Base-by-base conservation (phyloP, 164 flowering plant genomes). In the Vitis rupestris region DNA sequence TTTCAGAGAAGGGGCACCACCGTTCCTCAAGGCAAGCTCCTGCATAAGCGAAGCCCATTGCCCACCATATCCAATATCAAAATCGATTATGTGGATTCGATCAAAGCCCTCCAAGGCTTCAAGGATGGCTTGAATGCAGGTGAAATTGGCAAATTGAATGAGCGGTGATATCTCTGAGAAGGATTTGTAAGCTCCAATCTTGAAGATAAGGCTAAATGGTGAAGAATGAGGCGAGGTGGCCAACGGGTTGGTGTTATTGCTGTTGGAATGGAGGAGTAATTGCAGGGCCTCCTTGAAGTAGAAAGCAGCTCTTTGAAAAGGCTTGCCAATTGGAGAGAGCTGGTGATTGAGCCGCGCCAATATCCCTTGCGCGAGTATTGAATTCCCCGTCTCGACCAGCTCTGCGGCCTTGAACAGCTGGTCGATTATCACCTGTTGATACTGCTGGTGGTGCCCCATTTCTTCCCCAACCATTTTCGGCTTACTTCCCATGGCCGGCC, bases 261-360 rank as follows among this genome's bases (percentile, higher is more conserved):
- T 58, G 44, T 71, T 68, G 54, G 37, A 50, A 8, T 71, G 70
- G 31, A 83, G 74, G n/a, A 79, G 76, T 47, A 66, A 66, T 65
- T 76, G 81, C 60, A 87, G 67, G 37, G 89, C 84, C 76, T 87
- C 89, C 72, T 84, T 85, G 79, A 82, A 70, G 67, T 84, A 85
- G 67, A 82, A 85, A 75, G 89, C 85, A 78, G 84, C 83, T 84
- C 89, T 81, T 7, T 71, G 75, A 61, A 81, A 78, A 61, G 91
- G 89, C 82, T 91, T 90, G 70, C 90, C 93, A 44, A 76, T 70
- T 0, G 87, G 93, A 70, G 93, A 86, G 86, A 90, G 93, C 88
- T 93, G 99, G 88, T 95, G 99, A 95, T 95, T 95, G 99, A 95
- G 99, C 99, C 98, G 98, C 97, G 99, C 99, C 99, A 96, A 96